Percentiles rank a stretch among this genome's conserved stretches.
Conservation (phyloP, 352 stramenopile genomes). For the Pilasporangium apinafurcum region DNA sequence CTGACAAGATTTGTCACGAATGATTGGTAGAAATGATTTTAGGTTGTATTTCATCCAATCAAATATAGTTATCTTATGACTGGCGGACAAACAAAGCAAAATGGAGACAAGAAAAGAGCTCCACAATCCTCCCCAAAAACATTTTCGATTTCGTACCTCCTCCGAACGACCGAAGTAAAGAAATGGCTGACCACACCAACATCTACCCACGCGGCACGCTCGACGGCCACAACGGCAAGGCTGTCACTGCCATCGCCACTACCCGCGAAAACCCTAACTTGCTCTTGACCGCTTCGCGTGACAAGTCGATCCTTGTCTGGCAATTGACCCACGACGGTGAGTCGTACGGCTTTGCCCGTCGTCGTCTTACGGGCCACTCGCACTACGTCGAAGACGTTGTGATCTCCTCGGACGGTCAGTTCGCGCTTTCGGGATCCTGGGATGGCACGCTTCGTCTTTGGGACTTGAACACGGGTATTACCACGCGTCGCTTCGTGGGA, state of each 20-base stretch:
- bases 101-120: too few species aligned
- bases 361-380: slow-evolving; percentile 96
- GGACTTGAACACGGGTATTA: slow-evolving; percentile 99
- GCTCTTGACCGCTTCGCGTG: slow-evolving; percentile 96
- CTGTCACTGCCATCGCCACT: slow-evolving; percentile 94
- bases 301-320: slow-evolving; percentile 93
- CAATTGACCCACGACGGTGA: slow-evolving; percentile 93
- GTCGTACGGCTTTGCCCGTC: slow-evolving; percentile 97
- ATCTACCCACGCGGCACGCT: slow-evolving; percentile 87
- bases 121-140: too few species aligned
- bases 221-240: slow-evolving; percentile 87
- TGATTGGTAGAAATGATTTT: too few species aligned
- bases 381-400: slow-evolving; percentile 99
- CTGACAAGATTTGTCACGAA: too few species aligned
- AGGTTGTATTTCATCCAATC: too few species aligned
- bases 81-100: too few species aligned
- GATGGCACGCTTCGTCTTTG: slow-evolving; percentile 99
- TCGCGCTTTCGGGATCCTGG: slow-evolving; percentile 98
- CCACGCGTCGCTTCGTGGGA: slow-evolving; percentile 98
- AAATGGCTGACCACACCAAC: slow-evolving; percentile 71
- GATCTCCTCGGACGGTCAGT: slow-evolving; percentile 98
- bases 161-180: background rate
- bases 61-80: too few species aligned
- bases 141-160: background rate
- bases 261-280: slow-evolving; percentile 99